phyloP scores from a whole-genome alignment of 805 yeast species.

The Metschnikowia arizonensis region DNA sequence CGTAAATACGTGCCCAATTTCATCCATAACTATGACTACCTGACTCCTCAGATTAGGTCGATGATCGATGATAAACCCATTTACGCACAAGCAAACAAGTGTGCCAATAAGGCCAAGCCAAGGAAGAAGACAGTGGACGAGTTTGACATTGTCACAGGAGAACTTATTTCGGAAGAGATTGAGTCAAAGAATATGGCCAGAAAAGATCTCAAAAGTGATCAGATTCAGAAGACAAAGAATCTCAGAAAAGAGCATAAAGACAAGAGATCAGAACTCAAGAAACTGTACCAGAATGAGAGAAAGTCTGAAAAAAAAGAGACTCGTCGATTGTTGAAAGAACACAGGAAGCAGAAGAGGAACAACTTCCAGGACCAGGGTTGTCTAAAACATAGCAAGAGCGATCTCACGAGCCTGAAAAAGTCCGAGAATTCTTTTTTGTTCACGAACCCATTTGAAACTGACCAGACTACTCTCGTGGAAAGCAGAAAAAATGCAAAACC shows the following conservation, averaged over 20 bases:
- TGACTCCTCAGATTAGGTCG: conserved; percentile 35
- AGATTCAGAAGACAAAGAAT: conserved; percentile 1
- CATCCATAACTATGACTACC: conserved; percentile 34
- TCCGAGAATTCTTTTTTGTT: conserved; percentile 3
- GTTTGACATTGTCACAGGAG: conserved; percentile 12
- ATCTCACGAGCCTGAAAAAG: not conserved
- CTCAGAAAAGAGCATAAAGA: conserved; percentile 6
- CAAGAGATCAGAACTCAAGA: not conserved
- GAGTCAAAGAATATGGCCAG: not conserved
- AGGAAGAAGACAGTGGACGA: conserved; percentile 6
- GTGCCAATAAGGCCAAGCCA: conserved; percentile 9
- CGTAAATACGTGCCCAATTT: conserved; percentile 37
- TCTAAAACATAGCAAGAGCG: not conserved
- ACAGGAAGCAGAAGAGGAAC: conserved; percentile 5
- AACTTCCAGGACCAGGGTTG: not conserved
- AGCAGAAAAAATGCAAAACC: conserved; percentile 2
- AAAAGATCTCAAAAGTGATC: not conserved
- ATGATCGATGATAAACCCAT: conserved; percentile 38
- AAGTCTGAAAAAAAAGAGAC: conserved; percentile 9
- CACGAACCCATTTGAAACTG: conserved; percentile 15
- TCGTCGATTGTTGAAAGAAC: conserved; percentile 9
- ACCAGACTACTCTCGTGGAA: conserved; percentile 14
- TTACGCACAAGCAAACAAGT: conserved; percentile 35
- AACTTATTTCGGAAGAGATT: not conserved
- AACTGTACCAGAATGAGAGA: conserved; percentile 1